Evolutionary conservation across 306 rosid species (phyloP).

Genomic region (Malus domestica): ASM211411v1 NC_041804.1:25241001-25241500

Average conservation of each 20-base stretch:
- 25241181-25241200: neutral
- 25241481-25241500: conserved; percentile 94
- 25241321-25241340: neutral
- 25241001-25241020: conserved; percentile 31
- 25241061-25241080: conserved; percentile 72
- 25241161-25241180: neutral
- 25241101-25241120: conserved; percentile 73
- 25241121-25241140: conserved; percentile 8
- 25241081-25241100: conserved; percentile 69
- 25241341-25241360: neutral
- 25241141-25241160: neutral
- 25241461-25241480: conserved; percentile 76
- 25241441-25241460: conserved; percentile 92
- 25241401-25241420: conserved; percentile 31
- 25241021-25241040: conserved; percentile 84
- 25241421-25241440: conserved; percentile 93
- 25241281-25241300: neutral
- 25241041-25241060: conserved; percentile 70
- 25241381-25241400: neutral
- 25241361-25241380: neutral
- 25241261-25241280: neutral
- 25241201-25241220: neutral
- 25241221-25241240: neutral
- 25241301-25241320: neutral
- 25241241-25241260: neutral